Evolutionary conservation across 2,329 filamentous ascomycete species (phyloP).

Genomic region (Emergomyces africanus): DNA sequence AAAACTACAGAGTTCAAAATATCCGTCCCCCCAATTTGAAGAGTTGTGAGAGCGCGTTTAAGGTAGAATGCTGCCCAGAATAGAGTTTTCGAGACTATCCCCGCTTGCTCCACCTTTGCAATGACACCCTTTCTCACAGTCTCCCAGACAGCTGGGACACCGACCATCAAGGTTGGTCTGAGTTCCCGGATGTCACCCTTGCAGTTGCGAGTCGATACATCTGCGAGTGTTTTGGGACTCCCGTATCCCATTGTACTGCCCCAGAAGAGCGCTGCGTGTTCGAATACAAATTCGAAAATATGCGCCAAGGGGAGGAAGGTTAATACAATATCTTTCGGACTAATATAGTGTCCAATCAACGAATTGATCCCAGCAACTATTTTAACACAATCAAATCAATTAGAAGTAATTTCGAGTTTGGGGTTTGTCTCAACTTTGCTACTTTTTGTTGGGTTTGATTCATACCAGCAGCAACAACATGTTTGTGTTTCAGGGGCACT

Average conservation of each 20-base stretch:
- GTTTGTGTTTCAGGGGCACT: conserved; percentile 64
- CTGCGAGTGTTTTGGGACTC: conserved; percentile 74
- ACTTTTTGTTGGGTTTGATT: conserved; percentile 12
- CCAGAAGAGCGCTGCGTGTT: conserved; percentile 78
- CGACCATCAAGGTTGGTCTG: conserved; percentile 75
- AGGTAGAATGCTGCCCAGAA: conserved; percentile 59
- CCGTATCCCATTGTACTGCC: conserved; percentile 83
- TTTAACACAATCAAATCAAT: not conserved
- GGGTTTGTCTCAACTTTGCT: not conserved
- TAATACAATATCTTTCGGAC: conserved; percentile 63
- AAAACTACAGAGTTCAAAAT: conserved; percentile 79
- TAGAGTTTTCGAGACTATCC: conserved; percentile 55
- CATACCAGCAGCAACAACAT: conserved; percentile 63
- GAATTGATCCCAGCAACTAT: conserved; percentile 68
- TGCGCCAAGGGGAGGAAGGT: conserved; percentile 91
- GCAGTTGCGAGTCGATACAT: conserved; percentile 74
- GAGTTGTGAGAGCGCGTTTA: conserved; percentile 46
- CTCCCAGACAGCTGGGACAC: conserved; percentile 94
- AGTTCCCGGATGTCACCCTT: conserved; percentile 88
- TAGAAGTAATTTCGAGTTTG: not conserved
- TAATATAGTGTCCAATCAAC: conserved; percentile 65
- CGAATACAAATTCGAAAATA: conserved; percentile 91
- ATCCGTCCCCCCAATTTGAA: conserved; percentile 40
- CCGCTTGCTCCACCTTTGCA: conserved; percentile 58
- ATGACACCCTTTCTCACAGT: conserved; percentile 90